These are phyloP conservation scores for Cladosporium sp. DNA, from an alignment of 2,329 filamentous ascomycete species.

Conservation along the genomic window DNA sequence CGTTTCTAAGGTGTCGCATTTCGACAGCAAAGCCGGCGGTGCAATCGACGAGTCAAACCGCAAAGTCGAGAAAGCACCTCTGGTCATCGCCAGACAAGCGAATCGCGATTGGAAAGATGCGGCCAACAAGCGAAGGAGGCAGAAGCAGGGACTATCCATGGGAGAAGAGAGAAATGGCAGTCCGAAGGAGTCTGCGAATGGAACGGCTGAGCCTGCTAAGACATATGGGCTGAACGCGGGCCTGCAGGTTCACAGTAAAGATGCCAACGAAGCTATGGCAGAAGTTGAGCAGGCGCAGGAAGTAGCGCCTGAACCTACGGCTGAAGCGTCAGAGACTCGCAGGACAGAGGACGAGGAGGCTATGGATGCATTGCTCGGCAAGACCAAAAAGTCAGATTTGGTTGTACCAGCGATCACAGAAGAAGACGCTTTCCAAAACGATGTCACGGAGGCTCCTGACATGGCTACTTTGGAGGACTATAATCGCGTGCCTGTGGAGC, in stretches of 20 bases:
- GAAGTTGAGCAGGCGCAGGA: constrained; percentile 18
- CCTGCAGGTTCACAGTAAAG: neutral
- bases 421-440: constrained; percentile 40
- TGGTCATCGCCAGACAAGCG: constrained; percentile 55
- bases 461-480: constrained; percentile 78
- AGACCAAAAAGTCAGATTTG: constrained; percentile 30
- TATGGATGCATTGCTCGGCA: constrained; percentile 43
- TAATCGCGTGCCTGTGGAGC: constrained; percentile 82
- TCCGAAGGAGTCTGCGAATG: neutral
- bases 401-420: constrained; percentile 38
- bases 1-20: constrained; percentile 51
- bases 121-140: constrained; percentile 41
- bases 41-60: constrained; percentile 40
- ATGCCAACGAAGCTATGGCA: constrained; percentile 31
- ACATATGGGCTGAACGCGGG: constrained; percentile 52
- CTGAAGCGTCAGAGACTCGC: constrained; percentile 15
- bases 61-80: constrained; percentile 37
- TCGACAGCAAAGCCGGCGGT: constrained; percentile 49
- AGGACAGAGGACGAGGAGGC: constrained; percentile 56
- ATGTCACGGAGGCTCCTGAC: constrained; percentile 69
- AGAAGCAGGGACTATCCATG: constrained; percentile 54
- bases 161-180: neutral
- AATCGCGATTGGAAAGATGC: constrained; percentile 63
- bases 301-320: constrained; percentile 5
- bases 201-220: neutral